These are phyloP conservation scores for Scutellaria barbata DNA, from an alignment of 257 asterid genomes.

Conservation along the genomic window DNA sequence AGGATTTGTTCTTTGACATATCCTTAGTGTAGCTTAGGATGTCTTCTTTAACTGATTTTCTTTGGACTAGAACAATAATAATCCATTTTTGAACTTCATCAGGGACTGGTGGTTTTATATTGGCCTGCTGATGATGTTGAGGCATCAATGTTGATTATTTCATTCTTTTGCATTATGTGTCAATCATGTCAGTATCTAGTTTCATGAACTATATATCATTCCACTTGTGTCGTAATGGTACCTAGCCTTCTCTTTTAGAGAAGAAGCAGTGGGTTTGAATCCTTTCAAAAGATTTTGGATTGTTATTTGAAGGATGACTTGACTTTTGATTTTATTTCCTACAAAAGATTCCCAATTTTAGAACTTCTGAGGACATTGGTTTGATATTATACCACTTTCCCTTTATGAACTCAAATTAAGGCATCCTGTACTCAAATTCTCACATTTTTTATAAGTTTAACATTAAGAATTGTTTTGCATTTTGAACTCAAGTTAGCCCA, in stretches of 20 bases:
- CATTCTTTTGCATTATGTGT: not conserved
- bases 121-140: not conserved
- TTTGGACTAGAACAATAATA: not conserved
- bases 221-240: not conserved
- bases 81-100: not conserved
- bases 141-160: not conserved
- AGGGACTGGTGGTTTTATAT: constrained; percentile 2
- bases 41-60: not conserved
- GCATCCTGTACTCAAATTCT: not conserved
- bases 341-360: not conserved
- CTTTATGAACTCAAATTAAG: not conserved
- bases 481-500: not conserved
- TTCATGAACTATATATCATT: too few relatives aligned
- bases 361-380: constrained; percentile 3
- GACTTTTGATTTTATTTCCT: not conserved
- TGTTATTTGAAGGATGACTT: not conserved
- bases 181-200: not conserved
- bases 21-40: constrained; percentile 1
- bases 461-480: not conserved
- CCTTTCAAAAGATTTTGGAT: not conserved
- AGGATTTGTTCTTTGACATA: not conserved
- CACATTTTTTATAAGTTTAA: not conserved
- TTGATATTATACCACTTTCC: not conserved
- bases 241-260: not conserved
- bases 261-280: not conserved